A percentile compares a stretch with the other conserved stretches of the same genome.
phyloP scores from a whole-genome alignment of 257 asterid genomes.

The Nemophila menziesii region DNA sequence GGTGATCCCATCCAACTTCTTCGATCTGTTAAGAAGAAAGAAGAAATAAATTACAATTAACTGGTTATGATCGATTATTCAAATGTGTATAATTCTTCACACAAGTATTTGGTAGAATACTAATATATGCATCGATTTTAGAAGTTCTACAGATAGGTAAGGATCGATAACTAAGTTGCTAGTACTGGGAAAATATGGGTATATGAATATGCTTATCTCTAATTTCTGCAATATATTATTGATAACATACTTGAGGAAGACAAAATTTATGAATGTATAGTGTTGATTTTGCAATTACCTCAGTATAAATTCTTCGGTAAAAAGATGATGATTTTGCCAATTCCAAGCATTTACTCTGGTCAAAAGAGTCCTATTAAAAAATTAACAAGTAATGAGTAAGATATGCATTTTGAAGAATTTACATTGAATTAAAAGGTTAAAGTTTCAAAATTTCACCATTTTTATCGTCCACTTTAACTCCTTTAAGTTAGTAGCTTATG shows the following conservation, averaged over 20 bases:
- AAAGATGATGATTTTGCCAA: conserved; percentile 42
- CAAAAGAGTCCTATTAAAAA: conserved; percentile 25
- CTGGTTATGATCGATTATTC: neutral
- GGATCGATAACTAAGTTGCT: neutral
- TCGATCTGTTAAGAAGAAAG: conserved; percentile 40
- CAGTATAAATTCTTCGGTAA: conserved; percentile 52
- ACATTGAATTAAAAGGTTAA: neutral
- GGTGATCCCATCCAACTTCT: conserved; percentile 78
- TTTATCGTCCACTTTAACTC: neutral
- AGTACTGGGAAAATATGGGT: no score
- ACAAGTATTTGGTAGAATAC: neutral
- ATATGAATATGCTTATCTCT: neutral
- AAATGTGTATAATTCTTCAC: neutral
- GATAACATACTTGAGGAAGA: no score
- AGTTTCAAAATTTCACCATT: conserved; percentile 5
- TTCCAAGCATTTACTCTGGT: conserved; percentile 17
- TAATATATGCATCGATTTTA: neutral
- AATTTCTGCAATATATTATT: no score
- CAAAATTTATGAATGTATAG: neutral
- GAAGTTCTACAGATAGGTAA: neutral
- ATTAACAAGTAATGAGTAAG: neutral
- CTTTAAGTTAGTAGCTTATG: neutral
- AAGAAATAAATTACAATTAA: neutral
- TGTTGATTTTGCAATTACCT: conserved; percentile 23
- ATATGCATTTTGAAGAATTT: neutral